Percentiles rank a stretch among this genome's conserved stretches.
Conservation (phyloP, 2,329 filamentous ascomycete species). For the Penicillium freii region DNA sequence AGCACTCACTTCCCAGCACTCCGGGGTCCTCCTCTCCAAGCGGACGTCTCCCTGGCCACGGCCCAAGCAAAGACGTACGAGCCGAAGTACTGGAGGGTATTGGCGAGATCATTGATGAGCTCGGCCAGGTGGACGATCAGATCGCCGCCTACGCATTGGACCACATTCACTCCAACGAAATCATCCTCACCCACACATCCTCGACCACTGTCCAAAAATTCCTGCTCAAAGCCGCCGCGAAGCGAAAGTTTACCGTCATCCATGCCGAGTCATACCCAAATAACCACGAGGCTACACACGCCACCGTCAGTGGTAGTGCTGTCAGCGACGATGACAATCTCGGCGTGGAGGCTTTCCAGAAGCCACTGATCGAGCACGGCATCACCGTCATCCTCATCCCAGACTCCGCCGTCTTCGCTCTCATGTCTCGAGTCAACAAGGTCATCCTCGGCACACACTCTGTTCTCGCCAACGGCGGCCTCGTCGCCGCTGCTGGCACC, state of each 20-base stretch:
- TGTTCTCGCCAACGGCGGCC: constrained; percentile 82
- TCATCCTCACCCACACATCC: constrained; percentile 84
- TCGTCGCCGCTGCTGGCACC: constrained; percentile 81
- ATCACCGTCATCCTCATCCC: constrained; percentile 81
- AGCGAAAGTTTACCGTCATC: constrained; percentile 88
- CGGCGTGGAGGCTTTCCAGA: constrained; percentile 60
- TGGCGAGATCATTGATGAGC: constrained; percentile 91
- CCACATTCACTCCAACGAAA: constrained; percentile 89
- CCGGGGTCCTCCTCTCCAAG: constrained; percentile 37
- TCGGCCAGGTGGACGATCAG: constrained; percentile 88
- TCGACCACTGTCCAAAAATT: constrained; percentile 87
- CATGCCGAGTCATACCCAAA: constrained; percentile 73
- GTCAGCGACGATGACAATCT: constrained; percentile 50
- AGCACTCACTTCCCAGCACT: constrained; percentile 42
- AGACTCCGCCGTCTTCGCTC: constrained; percentile 81
- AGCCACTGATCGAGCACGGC: constrained; percentile 73
- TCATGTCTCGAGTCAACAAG: constrained; percentile 95
- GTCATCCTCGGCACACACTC: constrained; percentile 86
- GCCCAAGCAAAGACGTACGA: constrained; percentile 64
- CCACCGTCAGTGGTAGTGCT: constrained; percentile 57
- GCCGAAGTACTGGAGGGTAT: constrained; percentile 93
- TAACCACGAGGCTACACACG: constrained; percentile 63
- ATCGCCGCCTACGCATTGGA: constrained; percentile 85
- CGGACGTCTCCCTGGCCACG: constrained; percentile 31
- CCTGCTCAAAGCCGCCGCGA: constrained; percentile 78